These are phyloP conservation scores for Sclerotiophoma versabilis DNA, from an alignment of 2,329 filamentous ascomycete species.

Conservation along the genomic window DNA sequence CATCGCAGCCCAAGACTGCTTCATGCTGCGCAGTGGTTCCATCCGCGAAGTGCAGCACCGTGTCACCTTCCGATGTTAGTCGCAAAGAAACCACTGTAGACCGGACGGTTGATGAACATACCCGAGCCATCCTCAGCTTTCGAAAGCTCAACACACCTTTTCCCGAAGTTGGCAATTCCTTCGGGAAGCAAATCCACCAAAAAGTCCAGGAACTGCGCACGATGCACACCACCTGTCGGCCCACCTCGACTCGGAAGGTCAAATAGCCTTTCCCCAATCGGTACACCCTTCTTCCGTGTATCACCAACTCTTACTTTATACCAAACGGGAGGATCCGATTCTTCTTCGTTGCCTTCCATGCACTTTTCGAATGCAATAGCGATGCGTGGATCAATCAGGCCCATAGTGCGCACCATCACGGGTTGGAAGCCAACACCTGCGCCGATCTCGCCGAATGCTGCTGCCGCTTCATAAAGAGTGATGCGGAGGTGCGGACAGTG, in stretches of 20 bases:
- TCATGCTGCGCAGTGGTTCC: conserved; percentile 53
- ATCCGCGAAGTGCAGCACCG: conserved; percentile 53
- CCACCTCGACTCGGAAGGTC: conserved; percentile 33
- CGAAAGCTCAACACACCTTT: conserved; percentile 41
- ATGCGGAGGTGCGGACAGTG: conserved; percentile 50
- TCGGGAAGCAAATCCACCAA: conserved; percentile 57
- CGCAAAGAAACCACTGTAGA: too few species aligned
- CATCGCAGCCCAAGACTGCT: conserved; percentile 68
- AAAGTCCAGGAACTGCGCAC: conserved; percentile 59
- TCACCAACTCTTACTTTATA: conserved; percentile 36
- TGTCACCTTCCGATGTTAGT: conserved; percentile 19
- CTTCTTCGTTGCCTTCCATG: conserved; percentile 12
- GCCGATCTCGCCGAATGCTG: conserved; percentile 63
- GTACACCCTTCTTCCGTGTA: conserved; percentile 23
- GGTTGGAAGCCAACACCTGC: conserved; percentile 61
- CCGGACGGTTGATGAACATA: background rate
- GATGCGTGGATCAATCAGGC: conserved; percentile 48
- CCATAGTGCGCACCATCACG: conserved; percentile 47
- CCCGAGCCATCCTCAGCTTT: conserved; percentile 32
- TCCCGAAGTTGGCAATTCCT: conserved; percentile 51
- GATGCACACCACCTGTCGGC: conserved; percentile 51
- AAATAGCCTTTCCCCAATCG: conserved; percentile 30
- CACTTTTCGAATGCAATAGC: conserved; percentile 21
- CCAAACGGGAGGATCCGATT: conserved; percentile 28
- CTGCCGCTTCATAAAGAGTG: conserved; percentile 63